Base-by-base conservation (phyloP, 2,329 filamentous ascomycete species). In the Ascochyta rabiei region DNA sequence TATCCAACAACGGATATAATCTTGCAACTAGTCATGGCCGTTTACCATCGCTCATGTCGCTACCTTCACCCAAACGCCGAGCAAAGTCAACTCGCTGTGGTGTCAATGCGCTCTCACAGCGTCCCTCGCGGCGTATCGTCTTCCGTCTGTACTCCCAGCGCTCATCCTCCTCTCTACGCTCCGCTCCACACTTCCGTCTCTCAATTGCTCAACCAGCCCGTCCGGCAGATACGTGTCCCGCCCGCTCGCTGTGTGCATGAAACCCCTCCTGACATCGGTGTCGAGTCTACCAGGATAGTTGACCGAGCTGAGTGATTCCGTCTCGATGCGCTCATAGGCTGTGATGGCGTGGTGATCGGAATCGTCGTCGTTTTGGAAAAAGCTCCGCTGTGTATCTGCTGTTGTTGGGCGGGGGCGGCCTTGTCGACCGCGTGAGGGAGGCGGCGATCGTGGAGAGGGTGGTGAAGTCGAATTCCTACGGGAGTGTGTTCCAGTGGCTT, bases 181-280 rank as follows among this genome's bases (percentile, higher is more conserved):
- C 16, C 53, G 21, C 35, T 49, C 53, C 23, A 42, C 53, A 7
- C 40, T 49, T 6, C 46, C 42, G n/a, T 56, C 47, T 15, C 53
- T 33, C 37, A 35, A 13, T 19, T 48, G 41, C 18, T 34, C 13
- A 21, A 37, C 47, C 3, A 51, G 2, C 2, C 57, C 59, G 28
- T 62, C 59, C 0, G 57, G 52, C 3, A 58, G 8, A 34, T 64
- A 57, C 18, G 54, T 59, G n/a, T 55, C 53, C 15, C 54, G 37
- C 2, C 54, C 54, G 21, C 52, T 60, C 1, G 10, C 40, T 2
- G 56, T 57, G 15, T 53, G 47, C 6, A 30, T 40, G 15, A 56
- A 13, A 13, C 56, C 58, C n/a, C 30, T 23, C 15, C 35, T 15
- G 7, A 34, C 13, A 42, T 47, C 42, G 3, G 12, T 21, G 15